Evolutionary conservation across 2,329 filamentous ascomycete genomes (phyloP).

Genomic region (Colletotrichum orchidophilum): DNA sequence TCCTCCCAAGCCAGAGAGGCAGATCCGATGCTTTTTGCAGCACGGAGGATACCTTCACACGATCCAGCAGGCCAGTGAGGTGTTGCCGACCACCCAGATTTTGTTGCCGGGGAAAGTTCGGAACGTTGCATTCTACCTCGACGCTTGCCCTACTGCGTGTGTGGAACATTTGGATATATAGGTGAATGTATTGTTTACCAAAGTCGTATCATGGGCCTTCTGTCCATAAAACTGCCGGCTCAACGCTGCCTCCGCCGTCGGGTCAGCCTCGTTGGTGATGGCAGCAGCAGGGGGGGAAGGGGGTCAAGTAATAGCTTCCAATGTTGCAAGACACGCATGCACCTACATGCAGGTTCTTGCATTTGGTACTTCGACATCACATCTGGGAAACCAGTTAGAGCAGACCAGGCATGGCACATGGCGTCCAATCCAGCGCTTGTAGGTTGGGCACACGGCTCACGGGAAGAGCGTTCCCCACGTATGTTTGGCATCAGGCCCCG

Average conservation of each 20-base stretch:
- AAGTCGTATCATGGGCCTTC: neutral
- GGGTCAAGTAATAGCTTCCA: neutral
- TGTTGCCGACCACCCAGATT: neutral
- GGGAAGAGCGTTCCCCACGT: neutral
- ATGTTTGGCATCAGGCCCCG: neutral
- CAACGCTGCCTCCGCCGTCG: neutral
- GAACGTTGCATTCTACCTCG: neutral
- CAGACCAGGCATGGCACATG: neutral
- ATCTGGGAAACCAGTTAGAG: constrained; percentile 17
- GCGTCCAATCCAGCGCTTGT: constrained; percentile 13
- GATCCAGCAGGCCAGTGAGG: neutral
- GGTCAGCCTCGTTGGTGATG: constrained; percentile 1
- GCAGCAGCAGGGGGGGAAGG: neutral
- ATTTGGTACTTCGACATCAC: constrained; percentile 10
- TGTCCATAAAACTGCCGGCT: neutral
- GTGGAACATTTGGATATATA: no score
- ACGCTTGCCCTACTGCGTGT: no score
- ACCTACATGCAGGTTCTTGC: constrained; percentile 28
- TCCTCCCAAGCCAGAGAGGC: neutral
- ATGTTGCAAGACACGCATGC: constrained; percentile 26
- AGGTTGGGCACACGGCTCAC: neutral
- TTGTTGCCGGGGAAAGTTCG: neutral
- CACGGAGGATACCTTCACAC: neutral
- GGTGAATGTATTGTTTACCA: no score
- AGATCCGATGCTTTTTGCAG: neutral